Evolutionary conservation across 2,329 filamentous ascomycete genomes (phyloP), one percentile per base, ranked within the genome.

Genomic region (Pseudocercospora fuligena): DNA sequence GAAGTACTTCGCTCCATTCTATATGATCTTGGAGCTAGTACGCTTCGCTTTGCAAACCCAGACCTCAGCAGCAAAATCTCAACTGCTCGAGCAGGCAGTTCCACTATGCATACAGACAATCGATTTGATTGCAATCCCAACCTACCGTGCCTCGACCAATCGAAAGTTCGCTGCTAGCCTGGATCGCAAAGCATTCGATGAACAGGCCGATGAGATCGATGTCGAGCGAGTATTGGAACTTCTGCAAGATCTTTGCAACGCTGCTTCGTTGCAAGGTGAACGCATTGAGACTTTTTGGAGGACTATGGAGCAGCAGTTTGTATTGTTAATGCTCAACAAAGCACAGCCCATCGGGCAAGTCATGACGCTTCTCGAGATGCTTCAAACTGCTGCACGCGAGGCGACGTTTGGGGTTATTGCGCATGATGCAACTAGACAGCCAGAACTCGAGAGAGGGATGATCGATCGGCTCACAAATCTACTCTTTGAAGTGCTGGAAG

Each of bases 361-460:
- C 61, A 79, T 87, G 1, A 82, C 85, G 29, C 90, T 90, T 81
- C 80, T 94, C 8, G 83, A 85, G 27, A 83, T 94, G 57, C 80
- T 95, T 1, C 84, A 85, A 40, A 91, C 89, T 0, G 92, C 91
- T 5, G 84, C 87, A 0, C 82, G 91, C 0, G 79, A 85, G 0
- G 80, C 83, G 1, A 89, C 87, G 0, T 88, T 94, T 59, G 92
- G 92, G 0, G 87, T 90, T 16, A 88, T 92, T 61, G 77, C 79
- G 33, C 81, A 83, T 81, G 67, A 87, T 81, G 40, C 79, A 70
- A 70, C 74, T 31, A 74, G 74, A 56, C 79, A 81, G 53, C 61
- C 61, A 1, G 69, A 73, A 46, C 70, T 76, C 19, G 83, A 85
- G 71, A 75, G 72, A 19, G 76, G 77, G 36, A 79, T 90, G 11